Evolutionary conservation across 768 basidiomycete genomes (phyloP), one percentile per base, ranked within the genome.

Genomic region (Lentinula edodes): DNA sequence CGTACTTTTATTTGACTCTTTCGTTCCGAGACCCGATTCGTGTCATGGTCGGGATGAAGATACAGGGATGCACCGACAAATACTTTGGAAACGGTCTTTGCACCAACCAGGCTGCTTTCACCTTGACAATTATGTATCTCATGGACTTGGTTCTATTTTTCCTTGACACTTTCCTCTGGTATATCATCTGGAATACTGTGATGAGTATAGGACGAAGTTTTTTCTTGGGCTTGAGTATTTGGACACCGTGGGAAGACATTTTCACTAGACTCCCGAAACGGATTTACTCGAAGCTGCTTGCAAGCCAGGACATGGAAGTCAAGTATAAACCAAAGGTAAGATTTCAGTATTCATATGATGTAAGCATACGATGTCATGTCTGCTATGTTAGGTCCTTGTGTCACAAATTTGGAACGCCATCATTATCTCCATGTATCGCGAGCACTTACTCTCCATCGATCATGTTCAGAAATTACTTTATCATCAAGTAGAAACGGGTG

Each of bases 371-470:
- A 53, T 64, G 42, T 16, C 6, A 9, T 23, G 20, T 20, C 23
- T 28, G 36, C 41, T 16, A 18, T 15, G 53, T 32, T 59, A 94
- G 92, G 94, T 99, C 42, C 83, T 99, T 43, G 96, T 99, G 48
- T 97, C 95, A 15, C 97, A 98, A 75, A 95, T 99, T 60, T 98
- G 97, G 97, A 99, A 99, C 72, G 97, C 97, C 23, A 89, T 99
- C 76, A 97, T 99, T 76, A 98, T 99, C 66, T 98, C 96, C 13
- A 99, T 99, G 97, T 99, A 98, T 75, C 89, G 97, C 70, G 97
- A 99, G 73, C 97, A 98, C 71, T 74, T 99, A n/a, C 79, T 98
- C 39, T 98, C 95, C 52, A 99, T 99, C 70, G 95, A 98, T 67
- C 97, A 99, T 68, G 96, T 99, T 45, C 97, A 99, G 77, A 97